phyloP scores from a whole-genome alignment of 2,329 filamentous ascomycete species.

The Cladophialophora yegresii region DNA sequence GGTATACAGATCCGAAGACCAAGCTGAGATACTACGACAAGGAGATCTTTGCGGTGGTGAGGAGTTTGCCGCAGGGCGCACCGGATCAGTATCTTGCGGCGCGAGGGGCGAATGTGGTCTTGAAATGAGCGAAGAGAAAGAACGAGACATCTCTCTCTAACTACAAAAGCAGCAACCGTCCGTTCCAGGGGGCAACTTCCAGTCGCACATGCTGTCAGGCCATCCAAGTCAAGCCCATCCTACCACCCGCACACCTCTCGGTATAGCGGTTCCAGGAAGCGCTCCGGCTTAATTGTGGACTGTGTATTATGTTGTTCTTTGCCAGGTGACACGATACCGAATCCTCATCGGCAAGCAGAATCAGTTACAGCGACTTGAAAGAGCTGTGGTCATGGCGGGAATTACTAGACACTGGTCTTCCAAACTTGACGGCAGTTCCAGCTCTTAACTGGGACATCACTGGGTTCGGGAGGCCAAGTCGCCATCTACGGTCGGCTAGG shows the following conservation, averaged over 20 bases:
- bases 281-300: constrained; percentile 99
- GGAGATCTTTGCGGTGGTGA: constrained; percentile 84
- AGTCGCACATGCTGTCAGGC: constrained; percentile 62
- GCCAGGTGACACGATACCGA: constrained; percentile 83
- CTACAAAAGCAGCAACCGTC: background rate
- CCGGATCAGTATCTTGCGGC: constrained; percentile 88
- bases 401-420: background rate
- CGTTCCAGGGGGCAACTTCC: background rate
- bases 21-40: constrained; percentile 87
- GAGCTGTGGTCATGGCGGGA: constrained; percentile 55
- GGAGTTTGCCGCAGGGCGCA: constrained; percentile 75
- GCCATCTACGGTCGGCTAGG: background rate
- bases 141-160: constrained; percentile 2
- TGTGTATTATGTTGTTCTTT: constrained; percentile 66
- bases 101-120: constrained; percentile 84
- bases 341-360: constrained; percentile 62
- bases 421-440: background rate
- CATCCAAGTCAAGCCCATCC: constrained; percentile 95
- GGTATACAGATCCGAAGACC: constrained; percentile 94
- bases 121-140: constrained; percentile 65
- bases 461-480: background rate
- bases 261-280: constrained; percentile 75
- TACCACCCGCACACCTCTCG: constrained; percentile 81
- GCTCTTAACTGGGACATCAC: background rate
- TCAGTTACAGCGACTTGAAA: constrained; percentile 60